Conservation (phyloP, 2,329 filamentous ascomycete species). For the Stachybotrys chlorohalonatus region DNA sequence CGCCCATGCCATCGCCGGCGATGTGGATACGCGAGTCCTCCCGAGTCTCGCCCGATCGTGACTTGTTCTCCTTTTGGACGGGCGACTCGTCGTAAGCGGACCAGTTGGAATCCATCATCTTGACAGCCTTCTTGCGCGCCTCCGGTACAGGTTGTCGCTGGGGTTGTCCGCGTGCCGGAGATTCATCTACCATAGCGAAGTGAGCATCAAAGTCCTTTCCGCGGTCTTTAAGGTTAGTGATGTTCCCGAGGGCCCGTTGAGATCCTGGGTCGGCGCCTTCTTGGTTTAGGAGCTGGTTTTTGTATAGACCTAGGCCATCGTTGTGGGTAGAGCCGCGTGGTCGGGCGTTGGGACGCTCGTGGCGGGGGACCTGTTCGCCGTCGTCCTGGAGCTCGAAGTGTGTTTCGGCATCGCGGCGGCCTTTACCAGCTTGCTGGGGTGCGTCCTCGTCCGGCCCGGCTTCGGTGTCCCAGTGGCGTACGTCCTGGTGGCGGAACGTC, state of each 20-base stretch:
- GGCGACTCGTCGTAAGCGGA: conserved; percentile 46
- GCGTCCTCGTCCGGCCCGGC: conserved; percentile 42
- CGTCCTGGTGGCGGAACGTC: conserved; percentile 53
- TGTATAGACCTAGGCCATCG: conserved; percentile 60
- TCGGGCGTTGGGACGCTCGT: conserved; percentile 31
- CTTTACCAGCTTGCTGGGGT: conserved; percentile 49
- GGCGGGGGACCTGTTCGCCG: conserved; percentile 45
- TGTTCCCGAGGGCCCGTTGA: conserved; percentile 47
- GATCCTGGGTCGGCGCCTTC: conserved; percentile 34
- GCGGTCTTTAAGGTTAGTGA: conserved; percentile 66
- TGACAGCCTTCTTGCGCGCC: conserved; percentile 59
- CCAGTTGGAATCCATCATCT: conserved; percentile 64
- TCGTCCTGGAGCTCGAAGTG: conserved; percentile 84
- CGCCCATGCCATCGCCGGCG: conserved; percentile 57
- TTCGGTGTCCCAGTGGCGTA: conserved; percentile 72
- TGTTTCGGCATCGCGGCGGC: conserved; percentile 68
- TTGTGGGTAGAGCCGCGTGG: conserved; percentile 53
- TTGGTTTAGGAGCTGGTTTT: conserved; percentile 63
- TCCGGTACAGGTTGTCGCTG: conserved; percentile 38
- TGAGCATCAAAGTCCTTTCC: conserved; percentile 70
- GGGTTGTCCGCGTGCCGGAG: conserved; percentile 36
- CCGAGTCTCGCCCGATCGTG: conserved; percentile 38
- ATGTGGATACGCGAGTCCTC: conserved; percentile 26
- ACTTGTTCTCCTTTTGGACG: conserved; percentile 41
- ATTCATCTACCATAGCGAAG: conserved; percentile 66